Base-by-base conservation (phyloP, 129 eudicot genomes). In the Helichrysum umbraculigerum region DNA sequence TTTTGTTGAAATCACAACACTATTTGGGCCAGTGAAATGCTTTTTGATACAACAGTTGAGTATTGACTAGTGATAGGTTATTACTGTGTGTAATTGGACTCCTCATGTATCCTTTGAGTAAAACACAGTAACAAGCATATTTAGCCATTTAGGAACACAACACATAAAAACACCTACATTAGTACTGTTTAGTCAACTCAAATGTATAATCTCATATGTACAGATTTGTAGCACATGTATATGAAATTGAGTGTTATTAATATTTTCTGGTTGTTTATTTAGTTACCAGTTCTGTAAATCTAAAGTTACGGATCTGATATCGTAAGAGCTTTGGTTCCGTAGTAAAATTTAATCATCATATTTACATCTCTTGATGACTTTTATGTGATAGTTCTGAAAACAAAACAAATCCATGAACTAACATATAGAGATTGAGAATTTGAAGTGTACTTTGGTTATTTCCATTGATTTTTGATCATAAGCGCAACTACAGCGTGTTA, bases 1-100 rank as follows among this genome's bases (percentile, higher is more conserved):
- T 79, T 66, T 57, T 80, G 70, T 73, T 80, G 71, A 74, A 80
- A 80, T 80, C 79, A 80, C 61, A 74, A 80, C 61, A 79, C 83
- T 65, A 68, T 66, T 66, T 52, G 4, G 5, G 22, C 8, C 72
- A 75, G 72, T 75, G 54, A 33, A n/a, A 37, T 79, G 44, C 67
- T 44, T 79, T 79, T 79, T 35, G 83, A 73, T 72, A 21, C 25
- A 79, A 73, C 78, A 79, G 74, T 73, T 73, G 83, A 47, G n/a
- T 47, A 12, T 70, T 70, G 15, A 70, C 75, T 29, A 44, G 25
- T 79, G 61, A 68, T 56, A 16, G 35, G 37, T 22, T 68, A 44
- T 79, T 58, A 67, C 64, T 73, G 79, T 67, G 56, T 58, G 33
- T 54, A 28, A 19, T 52, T 59, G 66, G 79, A 42, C 16, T 21